These are phyloP conservation scores for Sugiyamaella xylanicola DNA, from an alignment of 1,139 yeast species.

Conservation along the genomic window DNA sequence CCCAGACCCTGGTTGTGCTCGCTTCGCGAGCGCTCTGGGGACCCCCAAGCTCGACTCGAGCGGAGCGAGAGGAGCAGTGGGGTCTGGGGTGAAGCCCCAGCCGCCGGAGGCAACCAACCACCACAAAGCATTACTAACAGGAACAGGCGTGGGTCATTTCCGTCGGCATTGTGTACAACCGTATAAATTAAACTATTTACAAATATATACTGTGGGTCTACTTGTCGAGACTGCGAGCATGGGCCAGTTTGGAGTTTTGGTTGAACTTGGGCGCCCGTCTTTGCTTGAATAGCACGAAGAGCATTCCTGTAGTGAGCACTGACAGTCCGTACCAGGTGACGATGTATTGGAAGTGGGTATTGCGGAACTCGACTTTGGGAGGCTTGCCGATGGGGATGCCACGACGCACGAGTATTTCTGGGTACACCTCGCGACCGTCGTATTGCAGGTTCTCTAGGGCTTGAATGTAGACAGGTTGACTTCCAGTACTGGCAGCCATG, in stretches of 20 bases:
- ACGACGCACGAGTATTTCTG: conserved; percentile 51
- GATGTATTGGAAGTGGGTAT: conserved; percentile 89
- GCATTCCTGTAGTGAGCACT: conserved; percentile 65
- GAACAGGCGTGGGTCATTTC: conserved; percentile 65
- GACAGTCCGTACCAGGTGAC: conserved; percentile 95
- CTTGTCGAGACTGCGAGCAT: conserved; percentile 29
- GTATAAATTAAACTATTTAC: conserved; percentile 12
- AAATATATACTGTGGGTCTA: conserved; percentile 6
- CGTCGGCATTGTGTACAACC: conserved; percentile 59
- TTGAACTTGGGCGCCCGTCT: conserved; percentile 25
- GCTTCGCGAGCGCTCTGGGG: background rate
- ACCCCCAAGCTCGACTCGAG: background rate
- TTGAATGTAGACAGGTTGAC: conserved; percentile 77
- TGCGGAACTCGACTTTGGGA: conserved; percentile 77
- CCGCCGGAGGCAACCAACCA: background rate
- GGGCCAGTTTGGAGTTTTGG: conserved; percentile 32
- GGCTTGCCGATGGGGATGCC: conserved; percentile 91
- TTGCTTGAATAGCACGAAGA: conserved; percentile 53
- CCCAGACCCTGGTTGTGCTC: conserved; percentile 2
- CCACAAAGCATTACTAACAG: conserved; percentile 3
- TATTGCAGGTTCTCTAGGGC: conserved; percentile 48
- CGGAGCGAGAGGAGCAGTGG: background rate
- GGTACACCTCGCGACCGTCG: conserved; percentile 35
- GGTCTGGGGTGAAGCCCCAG: conserved; percentile 1
- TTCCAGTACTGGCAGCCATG: conserved; percentile 70